Percentiles rank a stretch among this genome's conserved stretches.
phyloP scores from a whole-genome alignment of 805 yeast species.

The Debaryomyces maramus region DNA sequence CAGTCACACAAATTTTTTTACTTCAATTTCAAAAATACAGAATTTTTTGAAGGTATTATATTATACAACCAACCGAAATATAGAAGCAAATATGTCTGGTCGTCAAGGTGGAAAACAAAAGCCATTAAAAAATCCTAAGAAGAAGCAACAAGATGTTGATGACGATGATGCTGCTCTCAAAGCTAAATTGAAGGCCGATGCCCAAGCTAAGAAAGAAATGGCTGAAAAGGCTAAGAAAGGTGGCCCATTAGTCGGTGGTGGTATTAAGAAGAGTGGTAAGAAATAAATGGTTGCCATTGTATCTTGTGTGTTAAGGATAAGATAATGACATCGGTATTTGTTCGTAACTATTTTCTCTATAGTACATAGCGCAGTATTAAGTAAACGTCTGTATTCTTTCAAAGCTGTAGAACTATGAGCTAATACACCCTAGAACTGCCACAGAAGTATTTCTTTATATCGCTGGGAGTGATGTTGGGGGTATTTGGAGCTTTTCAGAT shows the following conservation, averaged over 20 bases:
- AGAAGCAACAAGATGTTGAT: slow-evolving; percentile 70
- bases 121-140: slow-evolving; percentile 87
- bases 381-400: neutral
- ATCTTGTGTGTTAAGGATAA: neutral
- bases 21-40: too few species aligned
- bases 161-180: slow-evolving; percentile 90
- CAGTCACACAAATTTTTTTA: too few species aligned
- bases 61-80: too few species aligned
- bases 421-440: too few species aligned
- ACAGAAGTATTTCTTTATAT: too few species aligned
- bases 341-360: neutral
- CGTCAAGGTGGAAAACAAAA: slow-evolving; percentile 97
- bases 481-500: too few species aligned
- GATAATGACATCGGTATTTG: neutral
- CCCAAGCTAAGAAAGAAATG: slow-evolving; percentile 88
- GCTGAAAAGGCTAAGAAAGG: slow-evolving; percentile 84
- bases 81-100: slow-evolving; percentile 70
- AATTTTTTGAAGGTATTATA: too few species aligned
- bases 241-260: slow-evolving; percentile 91
- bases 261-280: slow-evolving; percentile 82
- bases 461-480: too few species aligned
- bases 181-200: slow-evolving; percentile 93
- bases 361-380: neutral
- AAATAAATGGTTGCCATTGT: slow-evolving; percentile 14
- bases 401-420: too few species aligned